Base-by-base conservation (phyloP, 2,329 filamentous ascomycete species). In the Fusarium ramigenum region DNA sequence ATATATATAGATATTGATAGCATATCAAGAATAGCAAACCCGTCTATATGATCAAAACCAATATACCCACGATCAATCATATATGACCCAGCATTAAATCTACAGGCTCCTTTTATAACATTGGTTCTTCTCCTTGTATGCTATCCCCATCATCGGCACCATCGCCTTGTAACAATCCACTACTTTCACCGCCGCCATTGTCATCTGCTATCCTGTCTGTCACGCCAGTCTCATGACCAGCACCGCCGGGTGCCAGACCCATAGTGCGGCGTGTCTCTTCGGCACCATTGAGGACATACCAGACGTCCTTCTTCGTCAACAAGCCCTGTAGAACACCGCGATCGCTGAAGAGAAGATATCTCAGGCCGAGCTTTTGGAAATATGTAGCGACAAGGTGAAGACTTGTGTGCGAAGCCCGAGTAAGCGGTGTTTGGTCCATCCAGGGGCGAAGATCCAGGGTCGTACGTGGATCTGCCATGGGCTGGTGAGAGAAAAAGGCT, bases 401-500 rank as follows among this genome's bases (percentile, higher is more conserved):
- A 66, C 88, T 92, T 21, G 91, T 91, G 71, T 91, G 89, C 28
- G 90, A 91, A 46, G 94, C 93, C 23, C 98, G 87, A 2, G 96
- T 98, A 52, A 99, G 93, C 2, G 96, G 96, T 1, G 96, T 99
- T 82, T 98, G 96, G 82, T 99, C 96, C 95, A 99, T 98, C 96
- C 96, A 99, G 5, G 95, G 95, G 12, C 96, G 88, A 16, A 99
- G 87, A 82, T 99, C 96, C 43, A 99, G 90, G 2, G 92, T 95
- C 21, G 90, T 88, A 25, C 88, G 86, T 2, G 93, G 93, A 78
- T 97, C 94, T 2, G 93, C 92, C 60, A 96, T 90, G 5, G 93
- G 92, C 78, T 95, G 93, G 79, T 97, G 93, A 2, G 90, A 88
- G 83, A 99, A 98, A 82, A 93, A 95, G 47, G 92, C 92, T 79